Evolutionary conservation across 75 land plant species (phyloP).

Genomic region (Sequoiadendron giganteum): DNA sequence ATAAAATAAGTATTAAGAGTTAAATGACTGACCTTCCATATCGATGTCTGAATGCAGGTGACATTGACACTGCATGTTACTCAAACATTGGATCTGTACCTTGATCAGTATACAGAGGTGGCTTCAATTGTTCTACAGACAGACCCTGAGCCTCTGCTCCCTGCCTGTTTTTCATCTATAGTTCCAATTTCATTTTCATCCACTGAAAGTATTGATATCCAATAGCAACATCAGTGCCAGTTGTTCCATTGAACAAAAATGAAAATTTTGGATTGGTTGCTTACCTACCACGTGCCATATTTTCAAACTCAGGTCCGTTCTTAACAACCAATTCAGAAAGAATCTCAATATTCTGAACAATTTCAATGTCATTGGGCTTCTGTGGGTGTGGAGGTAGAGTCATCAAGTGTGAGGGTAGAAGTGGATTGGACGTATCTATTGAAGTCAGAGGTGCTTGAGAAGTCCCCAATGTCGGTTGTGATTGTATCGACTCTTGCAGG

Average conservation of each 20-base stretch:
- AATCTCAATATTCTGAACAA: constrained; percentile 39
- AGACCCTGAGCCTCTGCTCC: neutral
- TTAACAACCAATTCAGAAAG: constrained; percentile 40
- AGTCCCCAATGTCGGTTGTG: constrained; percentile 4
- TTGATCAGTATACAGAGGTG: neutral
- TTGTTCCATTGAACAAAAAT: constrained; percentile 27
- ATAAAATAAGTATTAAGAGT: neutral
- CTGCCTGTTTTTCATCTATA: neutral
- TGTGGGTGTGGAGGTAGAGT: constrained; percentile 27
- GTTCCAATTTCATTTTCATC: constrained; percentile 24
- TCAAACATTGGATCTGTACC: neutral
- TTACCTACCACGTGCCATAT: constrained; percentile 29
- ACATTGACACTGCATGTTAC: constrained; percentile 8
- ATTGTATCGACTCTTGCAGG: constrained; percentile 14
- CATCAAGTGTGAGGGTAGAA: neutral
- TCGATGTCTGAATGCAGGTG: constrained; percentile 35
- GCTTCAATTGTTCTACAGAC: neutral
- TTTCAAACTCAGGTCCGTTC: constrained; percentile 32
- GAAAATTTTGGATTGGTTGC: constrained; percentile 33
- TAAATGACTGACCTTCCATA: constrained; percentile 33
- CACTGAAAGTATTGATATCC: constrained; percentile 42
- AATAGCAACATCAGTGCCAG: constrained; percentile 30
- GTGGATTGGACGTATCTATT: constrained; percentile 1
- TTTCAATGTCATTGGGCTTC: constrained; percentile 29
- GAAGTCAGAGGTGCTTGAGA: constrained; percentile 5